Base-by-base conservation (phyloP, 805 yeast species). In the Ogataea thermomethanolica region DNA sequence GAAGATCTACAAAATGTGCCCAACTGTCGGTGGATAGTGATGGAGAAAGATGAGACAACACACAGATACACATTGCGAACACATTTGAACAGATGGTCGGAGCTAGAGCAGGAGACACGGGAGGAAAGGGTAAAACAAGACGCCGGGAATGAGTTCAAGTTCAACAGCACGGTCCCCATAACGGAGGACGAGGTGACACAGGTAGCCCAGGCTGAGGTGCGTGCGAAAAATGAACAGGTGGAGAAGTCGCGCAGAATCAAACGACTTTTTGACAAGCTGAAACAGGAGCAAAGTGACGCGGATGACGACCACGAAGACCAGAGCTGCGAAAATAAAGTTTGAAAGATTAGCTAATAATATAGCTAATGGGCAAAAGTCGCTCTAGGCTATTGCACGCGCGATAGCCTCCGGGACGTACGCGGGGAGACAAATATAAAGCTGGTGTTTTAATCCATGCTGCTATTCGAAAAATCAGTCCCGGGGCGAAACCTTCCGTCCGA, bases 1-100 rank as follows among this genome's bases (percentile, higher is more conserved):
- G 97, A 90, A 62, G 73, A 81, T 33, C 70, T 90, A 46, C 74
- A 82, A 44, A 90, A 90, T 58, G 78, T 90, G 11, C 88, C 88
- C 1, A 93, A 90, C 58, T 91, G 96, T 54, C 79, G 81, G 48
- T 81, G 85, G 58, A 69, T 90, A 29, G 77, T 83, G 24, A 84
- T 89, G 95, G 87, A 84, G 55, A 70, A 73, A 42, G 68, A 72
- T 41, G 62, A 57, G 6, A 65, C 66, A 5, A 67, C 67, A 0
- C 73, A 73, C 15, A 70, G 76, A 45, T 89, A 80, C 56, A 57
- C 56, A 28, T 65, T 89, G 38, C 65, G 74, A 49, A 83, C 91
- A 0, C 74, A 71, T 28, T 54, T 90, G 47, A 73, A 71, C 29
- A 82, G 84, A 21, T 88, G 96, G 95, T 78, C 76, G 37, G 86